A percentile compares a stretch with the other conserved stretches of the same genome.
Conservation (phyloP, 768 basidiomycete species). For the Leccinum disarticulatum region DNA sequence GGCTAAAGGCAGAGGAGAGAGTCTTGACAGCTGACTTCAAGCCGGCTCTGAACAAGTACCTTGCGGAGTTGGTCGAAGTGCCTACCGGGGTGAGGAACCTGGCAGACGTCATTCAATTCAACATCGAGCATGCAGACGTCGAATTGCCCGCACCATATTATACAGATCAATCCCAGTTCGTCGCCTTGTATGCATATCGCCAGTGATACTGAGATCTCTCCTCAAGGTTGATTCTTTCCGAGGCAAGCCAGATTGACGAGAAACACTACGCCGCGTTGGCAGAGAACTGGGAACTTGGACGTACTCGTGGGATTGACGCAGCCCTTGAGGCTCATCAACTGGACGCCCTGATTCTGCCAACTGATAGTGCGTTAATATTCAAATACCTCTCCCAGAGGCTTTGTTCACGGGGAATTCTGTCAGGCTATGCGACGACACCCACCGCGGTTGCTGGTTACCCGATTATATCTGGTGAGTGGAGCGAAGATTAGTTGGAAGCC, state of each 20-base stretch:
- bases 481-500: not conserved
- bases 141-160: constrained; percentile 42
- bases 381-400: not conserved
- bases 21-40: constrained; percentile 61
- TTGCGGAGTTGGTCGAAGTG: constrained; percentile 45
- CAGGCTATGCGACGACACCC: constrained; percentile 32
- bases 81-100: constrained; percentile 60
- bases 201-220: constrained; percentile 7
- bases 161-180: constrained; percentile 37
- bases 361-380: constrained; percentile 29
- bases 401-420: not conserved
- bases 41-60: constrained; percentile 46
- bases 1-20: constrained; percentile 51
- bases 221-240: constrained; percentile 23
- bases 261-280: constrained; percentile 46
- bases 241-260: constrained; percentile 36
- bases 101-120: constrained; percentile 58
- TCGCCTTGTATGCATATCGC: not conserved
- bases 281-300: constrained; percentile 48
- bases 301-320: constrained; percentile 55
- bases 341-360: constrained; percentile 54
- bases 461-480: constrained; percentile 55
- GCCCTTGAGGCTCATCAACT: constrained; percentile 44
- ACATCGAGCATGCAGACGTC: constrained; percentile 48
- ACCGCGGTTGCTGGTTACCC: constrained; percentile 65